Evolutionary conservation across 768 basidiomycete genomes (phyloP).

Genomic region (Suillus spraguei): DNA sequence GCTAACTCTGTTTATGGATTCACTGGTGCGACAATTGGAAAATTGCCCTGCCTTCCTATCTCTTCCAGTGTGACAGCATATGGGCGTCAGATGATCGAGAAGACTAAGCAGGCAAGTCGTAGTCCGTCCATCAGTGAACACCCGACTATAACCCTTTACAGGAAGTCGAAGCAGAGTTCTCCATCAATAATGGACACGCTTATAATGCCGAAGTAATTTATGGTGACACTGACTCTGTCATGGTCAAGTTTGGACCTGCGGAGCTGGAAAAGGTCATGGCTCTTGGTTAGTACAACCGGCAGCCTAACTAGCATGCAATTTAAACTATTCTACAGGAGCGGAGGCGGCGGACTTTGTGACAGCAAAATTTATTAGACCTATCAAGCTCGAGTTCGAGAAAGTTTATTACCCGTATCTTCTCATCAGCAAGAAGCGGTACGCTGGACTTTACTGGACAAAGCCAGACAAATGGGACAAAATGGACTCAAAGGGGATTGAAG

Average conservation of each 20-base stretch:
- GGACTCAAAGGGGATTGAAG: slow-evolving; percentile 99
- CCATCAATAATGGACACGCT: slow-evolving; percentile 77
- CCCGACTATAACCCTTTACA: slow-evolving; percentile 26
- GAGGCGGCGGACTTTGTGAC: slow-evolving; percentile 95
- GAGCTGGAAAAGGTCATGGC: slow-evolving; percentile 89
- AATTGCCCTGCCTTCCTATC: slow-evolving; percentile 93
- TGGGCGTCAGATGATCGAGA: slow-evolving; percentile 99
- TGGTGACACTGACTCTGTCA: slow-evolving; percentile 99
- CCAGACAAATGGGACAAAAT: slow-evolving; percentile 98
- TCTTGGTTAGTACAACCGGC: slow-evolving; percentile 58
- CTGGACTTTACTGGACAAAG: slow-evolving; percentile 96
- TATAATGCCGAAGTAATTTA: slow-evolving; percentile 96
- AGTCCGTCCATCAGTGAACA: not conserved
- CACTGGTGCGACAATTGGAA: slow-evolving; percentile 96
- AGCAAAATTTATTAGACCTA: slow-evolving; percentile 87
- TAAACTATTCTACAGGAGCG: slow-evolving; percentile 54
- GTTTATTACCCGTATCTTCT: slow-evolving; percentile 98
- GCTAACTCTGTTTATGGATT: slow-evolving; percentile 99
- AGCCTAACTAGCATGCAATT: slow-evolving; percentile 6
- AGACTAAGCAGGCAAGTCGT: slow-evolving; percentile 76
- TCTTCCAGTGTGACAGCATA: slow-evolving; percentile 96
- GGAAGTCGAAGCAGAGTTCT: slow-evolving; percentile 92
- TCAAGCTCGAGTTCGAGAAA: slow-evolving; percentile 99
- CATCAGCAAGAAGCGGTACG: slow-evolving; percentile 98
- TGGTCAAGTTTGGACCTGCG: slow-evolving; percentile 94